Evolutionary conservation across 1,284 basidiomycete genomes (phyloP).

Genomic region (Bjerkandera adusta): DNA sequence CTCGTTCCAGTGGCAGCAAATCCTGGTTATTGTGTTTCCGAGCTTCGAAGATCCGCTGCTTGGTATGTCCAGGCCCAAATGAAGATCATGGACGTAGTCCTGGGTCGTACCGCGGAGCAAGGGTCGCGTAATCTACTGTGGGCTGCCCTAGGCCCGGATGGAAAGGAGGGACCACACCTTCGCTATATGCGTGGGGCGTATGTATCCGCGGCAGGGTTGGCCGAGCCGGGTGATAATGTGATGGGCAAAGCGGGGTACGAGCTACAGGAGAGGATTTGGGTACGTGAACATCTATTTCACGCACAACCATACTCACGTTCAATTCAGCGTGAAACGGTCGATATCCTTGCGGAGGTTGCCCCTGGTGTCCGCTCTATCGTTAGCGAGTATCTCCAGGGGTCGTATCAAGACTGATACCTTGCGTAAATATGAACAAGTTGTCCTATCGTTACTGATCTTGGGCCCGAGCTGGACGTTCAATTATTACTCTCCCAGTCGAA

Average conservation of each 20-base stretch:
- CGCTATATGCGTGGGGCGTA: conserved; percentile 38
- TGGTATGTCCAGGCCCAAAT: no score
- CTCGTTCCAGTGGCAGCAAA: conserved; percentile 37
- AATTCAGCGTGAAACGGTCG: conserved; percentile 17
- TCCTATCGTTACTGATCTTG: no score
- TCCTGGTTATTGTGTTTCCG: conserved; percentile 48
- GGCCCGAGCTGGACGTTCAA: no score
- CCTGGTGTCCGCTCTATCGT: conserved; percentile 36
- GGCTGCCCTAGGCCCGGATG: conserved; percentile 34
- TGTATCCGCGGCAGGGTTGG: conserved; percentile 25
- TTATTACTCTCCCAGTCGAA: no score
- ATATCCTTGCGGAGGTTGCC: conserved; percentile 1
- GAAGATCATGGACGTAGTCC: conserved; percentile 25
- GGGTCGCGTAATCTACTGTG: conserved; percentile 42
- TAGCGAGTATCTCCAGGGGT: no score
- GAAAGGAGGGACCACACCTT: conserved; percentile 15
- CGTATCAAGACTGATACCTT: no score
- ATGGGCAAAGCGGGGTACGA: conserved; percentile 38
- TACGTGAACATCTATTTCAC: conserved; percentile 27
- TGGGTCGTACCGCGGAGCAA: conserved; percentile 33
- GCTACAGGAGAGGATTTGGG: conserved; percentile 42
- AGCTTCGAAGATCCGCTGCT: conserved; percentile 30
- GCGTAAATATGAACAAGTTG: no score
- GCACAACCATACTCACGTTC: neutral
- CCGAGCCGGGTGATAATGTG: conserved; percentile 44